Evolutionary conservation across 2,329 filamentous ascomycete genomes (phyloP), one percentile per base, ranked within the genome.

Genomic region (Trematosphaeria pertusa): DNA sequence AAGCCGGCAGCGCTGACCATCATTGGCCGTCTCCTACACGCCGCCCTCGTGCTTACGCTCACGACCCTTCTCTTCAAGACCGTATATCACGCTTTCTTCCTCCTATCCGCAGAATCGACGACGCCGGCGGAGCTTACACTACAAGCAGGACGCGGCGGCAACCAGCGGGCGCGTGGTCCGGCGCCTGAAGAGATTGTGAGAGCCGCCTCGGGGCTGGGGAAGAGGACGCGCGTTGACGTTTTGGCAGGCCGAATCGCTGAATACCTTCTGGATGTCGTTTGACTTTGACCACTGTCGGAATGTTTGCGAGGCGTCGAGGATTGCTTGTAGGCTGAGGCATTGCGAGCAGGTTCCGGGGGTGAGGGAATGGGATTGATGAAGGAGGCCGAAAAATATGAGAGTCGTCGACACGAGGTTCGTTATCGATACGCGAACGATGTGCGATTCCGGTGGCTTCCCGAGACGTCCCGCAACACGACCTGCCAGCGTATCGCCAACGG

Each of bases 251-350:
- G 34, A 43, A 24, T 46, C 41, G 18, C 37, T 50, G 12, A 50
- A 50, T 15, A 50, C 47, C 5, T 19, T 37, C 19, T 50, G 47
- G 47, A 36, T 46, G 5, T 38, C 42, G 7, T 50, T 41, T 26
- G 47, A 50, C 20, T 11, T 31, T 2, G 37, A 46, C 12, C 43
- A 50, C 32, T 50, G 47, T 30, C 33, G 38, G 30, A 50, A 50
- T 32, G 47, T 50, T 5, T 50, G 47, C 19, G 42, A 46, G n/a
- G 47, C 47, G 15, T 38, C 37, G 11, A 38, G 24, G 8, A 28
- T 36, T 4, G 43, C 38, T 7, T 50, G 47, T 19, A 9, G 22
- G 11, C 4, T 30, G 17, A 46, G 38, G 21, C 20, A 42, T n/a
- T 50, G 47, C 26, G 12, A 19, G 18, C 18, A 26, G n/a, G 38